Base-by-base conservation (phyloP, 2,329 filamentous ascomycete genomes). In the Rhynchosporium graminicola region DNA sequence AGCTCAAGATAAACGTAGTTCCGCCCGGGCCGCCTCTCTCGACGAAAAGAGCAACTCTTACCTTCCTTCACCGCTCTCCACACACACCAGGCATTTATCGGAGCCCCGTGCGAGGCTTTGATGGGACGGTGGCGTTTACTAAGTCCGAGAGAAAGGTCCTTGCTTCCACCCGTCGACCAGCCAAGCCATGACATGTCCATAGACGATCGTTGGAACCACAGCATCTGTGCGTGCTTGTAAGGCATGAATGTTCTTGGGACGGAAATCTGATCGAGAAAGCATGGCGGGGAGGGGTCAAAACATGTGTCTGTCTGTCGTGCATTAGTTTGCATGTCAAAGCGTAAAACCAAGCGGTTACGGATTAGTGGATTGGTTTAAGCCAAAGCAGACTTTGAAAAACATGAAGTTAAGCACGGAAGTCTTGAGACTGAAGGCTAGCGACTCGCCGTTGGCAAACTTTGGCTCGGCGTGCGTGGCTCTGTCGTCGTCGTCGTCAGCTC, bases 171-270 rank as follows among this genome's bases (percentile, higher is more conserved):
- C 31, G 20, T 50, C 3, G 20, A 20, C 20, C 20, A 20, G 20
- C 20, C 20, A 43, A 4, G 40, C 10, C 12, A 13, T 31, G 28
- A 15, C n/a, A 15, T 10, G 46, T 4, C 29, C 5, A 33, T 38
- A 20, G 50, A 52, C 33, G 50, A 52, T 52, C 50, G 33, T n/a
- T 38, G 50, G 50, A 38, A 52, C 38, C 50, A 40, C 50, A 52
- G 38, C 7, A 51, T 51, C 51, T 51, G 57, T 52, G 57, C 57
- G 59, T 56, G 43, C 51, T 48, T 54, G 50, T 33, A 55, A 31
- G 50, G 59, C 59, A 60, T 60, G 42, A 60, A 60, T 42, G 50
- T 48, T 38, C 26, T 13, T 48, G 36, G 31, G 50, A 31, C 54
- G 31, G 31, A 26, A 46, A 60, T 47, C 31, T 15, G 50, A 33